A percentile compares a stretch with the other conserved stretches of the same genome.
Evolutionary conservation across 2,329 filamentous ascomycete species (phyloP).

Genomic region (Colletotrichum zoysiae): DNA sequence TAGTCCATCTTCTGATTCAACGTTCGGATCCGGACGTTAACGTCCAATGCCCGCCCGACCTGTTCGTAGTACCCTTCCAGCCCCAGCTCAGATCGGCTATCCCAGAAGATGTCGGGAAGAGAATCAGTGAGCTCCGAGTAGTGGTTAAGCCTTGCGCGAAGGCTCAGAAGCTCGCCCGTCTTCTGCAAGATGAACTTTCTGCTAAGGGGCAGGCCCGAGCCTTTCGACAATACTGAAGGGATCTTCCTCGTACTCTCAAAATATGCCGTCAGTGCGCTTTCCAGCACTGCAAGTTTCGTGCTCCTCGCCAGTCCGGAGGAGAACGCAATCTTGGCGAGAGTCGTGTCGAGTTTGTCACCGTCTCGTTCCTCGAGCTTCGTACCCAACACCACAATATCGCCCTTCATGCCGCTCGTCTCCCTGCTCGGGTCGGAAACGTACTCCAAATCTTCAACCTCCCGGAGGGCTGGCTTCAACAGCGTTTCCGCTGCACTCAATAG

Average conservation of each 20-base stretch:
- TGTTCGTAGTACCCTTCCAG: slow-evolving; percentile 96
- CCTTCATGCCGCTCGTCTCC: slow-evolving; percentile 82
- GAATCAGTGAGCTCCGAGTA: slow-evolving; percentile 97
- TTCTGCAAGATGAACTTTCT: slow-evolving; percentile 88
- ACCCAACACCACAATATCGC: slow-evolving; percentile 90
- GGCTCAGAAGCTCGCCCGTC: slow-evolving; percentile 89
- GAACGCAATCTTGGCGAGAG: slow-evolving; percentile 95
- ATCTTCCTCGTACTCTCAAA: slow-evolving; percentile 89
- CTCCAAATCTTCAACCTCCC: slow-evolving; percentile 92
- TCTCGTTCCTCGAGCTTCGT: slow-evolving; percentile 71
- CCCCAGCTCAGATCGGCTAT: slow-evolving; percentile 86
- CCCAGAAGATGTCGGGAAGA: slow-evolving; percentile 97
- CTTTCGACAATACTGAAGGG: slow-evolving; percentile 80
- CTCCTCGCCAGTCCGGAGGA: slow-evolving; percentile 92
- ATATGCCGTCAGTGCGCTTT: slow-evolving; percentile 84
- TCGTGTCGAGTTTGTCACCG: slow-evolving; percentile 65
- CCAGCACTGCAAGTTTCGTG: slow-evolving; percentile 93
- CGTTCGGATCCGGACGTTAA: slow-evolving; percentile 89
- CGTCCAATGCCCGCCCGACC: slow-evolving; percentile 89
- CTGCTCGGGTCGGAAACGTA: slow-evolving; percentile 81
- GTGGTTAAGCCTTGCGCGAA: slow-evolving; percentile 93
- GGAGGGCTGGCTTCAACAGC: slow-evolving; percentile 74
- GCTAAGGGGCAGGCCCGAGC: slow-evolving; percentile 60
- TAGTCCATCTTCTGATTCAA: slow-evolving; percentile 99
- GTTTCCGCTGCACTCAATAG: slow-evolving; percentile 82